Evolutionary conservation across 1,284 basidiomycete genomes (phyloP).

Genomic region (Termitomyces sp.): DNA sequence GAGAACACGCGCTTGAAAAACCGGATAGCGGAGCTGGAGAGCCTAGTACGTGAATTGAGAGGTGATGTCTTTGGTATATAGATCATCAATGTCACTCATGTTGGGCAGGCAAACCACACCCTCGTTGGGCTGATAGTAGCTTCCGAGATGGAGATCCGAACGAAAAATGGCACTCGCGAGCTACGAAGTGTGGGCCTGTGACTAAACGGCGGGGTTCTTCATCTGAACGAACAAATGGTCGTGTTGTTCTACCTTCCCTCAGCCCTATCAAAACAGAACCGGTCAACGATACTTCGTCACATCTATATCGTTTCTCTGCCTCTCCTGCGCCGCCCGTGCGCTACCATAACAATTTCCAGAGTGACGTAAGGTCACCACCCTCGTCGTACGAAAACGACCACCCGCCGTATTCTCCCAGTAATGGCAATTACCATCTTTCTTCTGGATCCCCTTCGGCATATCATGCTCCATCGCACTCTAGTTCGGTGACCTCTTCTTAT

Average conservation of each 20-base stretch:
- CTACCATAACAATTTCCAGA: slow-evolving; percentile 34
- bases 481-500: slow-evolving; percentile 36
- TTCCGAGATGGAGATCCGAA: slow-evolving; percentile 73
- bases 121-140: slow-evolving; percentile 73
- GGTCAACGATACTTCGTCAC: slow-evolving; percentile 38
- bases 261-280: slow-evolving; percentile 59
- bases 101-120: slow-evolving; percentile 71
- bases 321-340: slow-evolving; percentile 43
- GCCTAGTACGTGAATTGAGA: slow-evolving; percentile 76
- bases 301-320: slow-evolving; percentile 59
- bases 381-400: slow-evolving; percentile 24
- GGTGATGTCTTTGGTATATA: slow-evolving; percentile 35
- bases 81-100: neutral
- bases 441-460: slow-evolving; percentile 22
- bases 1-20: slow-evolving; percentile 79
- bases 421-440: slow-evolving; percentile 14
- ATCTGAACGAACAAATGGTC: slow-evolving; percentile 29
- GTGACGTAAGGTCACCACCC: slow-evolving; percentile 29
- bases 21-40: slow-evolving; percentile 86
- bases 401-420: slow-evolving; percentile 9
- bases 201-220: slow-evolving; percentile 36
- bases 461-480: slow-evolving; percentile 17
- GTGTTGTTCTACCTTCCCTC: slow-evolving; percentile 37
- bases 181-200: slow-evolving; percentile 53
- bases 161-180: slow-evolving; percentile 81